These are phyloP conservation scores for Periconia macrospinosa DNA, from an alignment of 2,329 filamentous ascomycete species.

Conservation along the genomic window DNA sequence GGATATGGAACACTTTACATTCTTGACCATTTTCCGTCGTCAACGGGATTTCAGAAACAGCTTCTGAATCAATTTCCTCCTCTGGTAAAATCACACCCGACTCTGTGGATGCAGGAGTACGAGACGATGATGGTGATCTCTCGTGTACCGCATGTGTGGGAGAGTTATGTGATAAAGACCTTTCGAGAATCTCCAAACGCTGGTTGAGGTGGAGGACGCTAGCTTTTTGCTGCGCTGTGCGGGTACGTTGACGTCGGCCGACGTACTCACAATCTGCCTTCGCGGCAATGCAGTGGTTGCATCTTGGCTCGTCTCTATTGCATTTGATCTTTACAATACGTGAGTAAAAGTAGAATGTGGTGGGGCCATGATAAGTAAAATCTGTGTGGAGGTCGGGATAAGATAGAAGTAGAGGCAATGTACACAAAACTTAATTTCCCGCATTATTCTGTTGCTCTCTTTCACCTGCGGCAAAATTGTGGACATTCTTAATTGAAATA, in stretches of 20 bases:
- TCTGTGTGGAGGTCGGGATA: no score
- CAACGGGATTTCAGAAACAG: conserved; percentile 4
- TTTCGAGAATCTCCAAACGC: conserved; percentile 28
- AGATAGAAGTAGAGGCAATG: background rate
- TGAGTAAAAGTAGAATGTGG: no score
- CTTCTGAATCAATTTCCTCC: background rate
- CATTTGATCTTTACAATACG: conserved; percentile 26
- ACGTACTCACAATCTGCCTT: conserved; percentile 30
- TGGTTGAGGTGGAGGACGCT: conserved; percentile 22
- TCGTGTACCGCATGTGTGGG: background rate
- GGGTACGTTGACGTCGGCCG: conserved; percentile 27
- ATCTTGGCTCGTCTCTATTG: conserved; percentile 24
- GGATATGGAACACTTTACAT: conserved; percentile 13
- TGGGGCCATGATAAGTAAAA: no score
- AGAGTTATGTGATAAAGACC: conserved; percentile 12
- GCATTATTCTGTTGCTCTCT: no score
- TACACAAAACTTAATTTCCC: no score
- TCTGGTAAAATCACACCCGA: background rate
- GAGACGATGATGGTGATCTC: background rate
- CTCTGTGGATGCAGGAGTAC: background rate
- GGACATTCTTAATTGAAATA: background rate
- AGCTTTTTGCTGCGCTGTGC: conserved; percentile 23
- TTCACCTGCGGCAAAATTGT: no score
- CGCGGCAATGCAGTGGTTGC: conserved; percentile 29
- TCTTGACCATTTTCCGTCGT: conserved; percentile 22